These are phyloP conservation scores for Favolaschia claudopus DNA, from an alignment of 768 basidiomycete species.

Conservation along the genomic window DNA sequence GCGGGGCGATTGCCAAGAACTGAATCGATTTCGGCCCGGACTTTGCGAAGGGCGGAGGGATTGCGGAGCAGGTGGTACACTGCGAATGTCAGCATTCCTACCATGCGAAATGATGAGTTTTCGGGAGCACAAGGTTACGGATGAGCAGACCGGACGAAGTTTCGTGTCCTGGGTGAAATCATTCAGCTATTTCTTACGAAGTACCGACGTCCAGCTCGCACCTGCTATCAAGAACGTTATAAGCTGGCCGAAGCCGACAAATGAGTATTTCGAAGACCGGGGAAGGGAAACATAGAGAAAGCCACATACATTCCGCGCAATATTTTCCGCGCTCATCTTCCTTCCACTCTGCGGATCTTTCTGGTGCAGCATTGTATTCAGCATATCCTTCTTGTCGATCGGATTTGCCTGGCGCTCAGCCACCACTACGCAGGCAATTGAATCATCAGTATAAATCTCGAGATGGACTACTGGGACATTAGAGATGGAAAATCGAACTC, in stretches of 20 bases:
- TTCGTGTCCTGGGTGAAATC: constrained; percentile 28
- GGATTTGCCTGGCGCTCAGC: constrained; percentile 45
- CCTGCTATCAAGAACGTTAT: constrained; percentile 60
- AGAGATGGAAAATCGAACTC: neutral
- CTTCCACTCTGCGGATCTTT: constrained; percentile 53
- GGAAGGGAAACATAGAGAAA: neutral
- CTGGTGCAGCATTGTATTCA: constrained; percentile 52
- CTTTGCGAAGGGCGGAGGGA: constrained; percentile 49
- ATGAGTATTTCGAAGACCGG: neutral
- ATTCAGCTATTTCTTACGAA: neutral
- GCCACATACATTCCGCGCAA: constrained; percentile 46
- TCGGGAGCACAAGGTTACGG: neutral
- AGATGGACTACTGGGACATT: too few relatives aligned
- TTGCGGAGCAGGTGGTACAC: constrained; percentile 52
- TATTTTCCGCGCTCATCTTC: constrained; percentile 47
- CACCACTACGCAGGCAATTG: constrained; percentile 39
- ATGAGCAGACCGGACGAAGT: constrained; percentile 28
- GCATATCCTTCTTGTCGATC: constrained; percentile 49
- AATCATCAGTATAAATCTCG: neutral
- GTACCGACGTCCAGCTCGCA: constrained; percentile 12
- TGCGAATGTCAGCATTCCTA: constrained; percentile 49
- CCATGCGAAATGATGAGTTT: neutral
- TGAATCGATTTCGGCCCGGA: constrained; percentile 56
- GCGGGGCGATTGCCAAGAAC: constrained; percentile 48
- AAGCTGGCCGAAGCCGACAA: constrained; percentile 33